Percentiles rank a stretch among this genome's conserved stretches.
Conservation (phyloP, 768 basidiomycete genomes). For the Kwoniella sp. region DNA sequence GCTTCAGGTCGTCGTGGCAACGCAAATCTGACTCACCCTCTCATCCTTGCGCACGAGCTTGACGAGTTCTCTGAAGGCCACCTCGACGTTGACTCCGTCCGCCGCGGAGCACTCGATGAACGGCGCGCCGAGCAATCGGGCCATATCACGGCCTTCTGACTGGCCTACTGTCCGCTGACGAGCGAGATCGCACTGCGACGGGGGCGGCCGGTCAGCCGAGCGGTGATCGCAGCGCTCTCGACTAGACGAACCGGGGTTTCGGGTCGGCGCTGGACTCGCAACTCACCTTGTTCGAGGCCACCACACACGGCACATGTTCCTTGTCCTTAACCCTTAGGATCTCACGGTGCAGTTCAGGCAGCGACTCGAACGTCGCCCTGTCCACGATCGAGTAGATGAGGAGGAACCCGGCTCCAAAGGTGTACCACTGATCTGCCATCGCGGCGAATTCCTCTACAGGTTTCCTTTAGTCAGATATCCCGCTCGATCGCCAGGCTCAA, state of each 20-base stretch:
- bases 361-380: slow-evolving; percentile 54
- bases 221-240: too few relatives aligned
- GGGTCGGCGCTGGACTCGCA: too few relatives aligned
- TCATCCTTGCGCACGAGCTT: slow-evolving; percentile 52
- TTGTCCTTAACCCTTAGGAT: slow-evolving; percentile 54
- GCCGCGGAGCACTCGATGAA: slow-evolving; percentile 55
- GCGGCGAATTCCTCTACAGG: slow-evolving; percentile 43
- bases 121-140: slow-evolving; percentile 46
- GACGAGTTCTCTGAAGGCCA: slow-evolving; percentile 53
- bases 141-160: slow-evolving; percentile 46
- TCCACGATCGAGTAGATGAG: slow-evolving; percentile 56
- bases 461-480: too few relatives aligned
- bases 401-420: slow-evolving; percentile 54
- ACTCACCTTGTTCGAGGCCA: slow-evolving; percentile 54
- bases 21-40: slow-evolving; percentile 49
- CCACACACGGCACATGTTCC: slow-evolving; percentile 53
- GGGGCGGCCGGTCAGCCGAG: too few relatives aligned
- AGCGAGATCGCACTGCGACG: slow-evolving; percentile 39
- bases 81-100: slow-evolving; percentile 54
- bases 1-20: too few relatives aligned
- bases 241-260: too few relatives aligned
- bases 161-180: slow-evolving; percentile 32
- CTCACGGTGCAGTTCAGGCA: slow-evolving; percentile 53
- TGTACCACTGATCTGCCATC: slow-evolving; percentile 51
- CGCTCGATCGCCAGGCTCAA: not conserved